Evolutionary conservation across 2,329 filamentous ascomycete species (phyloP), one percentile per base, ranked within the genome.

Genomic region (Aspergillus sp.): DNA sequence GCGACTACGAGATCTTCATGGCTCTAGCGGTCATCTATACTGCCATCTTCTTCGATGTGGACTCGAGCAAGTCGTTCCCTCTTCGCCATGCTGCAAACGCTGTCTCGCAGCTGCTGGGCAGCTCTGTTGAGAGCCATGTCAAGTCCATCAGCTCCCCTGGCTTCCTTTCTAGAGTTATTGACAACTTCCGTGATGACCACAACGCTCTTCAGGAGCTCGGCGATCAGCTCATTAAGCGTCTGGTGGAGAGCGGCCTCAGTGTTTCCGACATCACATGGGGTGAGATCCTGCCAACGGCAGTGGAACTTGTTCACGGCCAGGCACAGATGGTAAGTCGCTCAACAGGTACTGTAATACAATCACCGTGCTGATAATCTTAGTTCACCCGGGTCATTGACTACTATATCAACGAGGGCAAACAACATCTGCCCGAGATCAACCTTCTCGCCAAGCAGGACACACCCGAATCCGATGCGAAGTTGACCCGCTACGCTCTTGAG

Each of bases 341-440:
- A 75, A 49, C 77, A 30, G 22, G 50, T 45, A 63, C 17, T 34
- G 23, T 6, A 31, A 15, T 17, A 15, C 5, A 1, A 13, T n/a
- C 0, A 9, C 17, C 28, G 9, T 46, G 45, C 56, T 64, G n/a
- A 64, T 25, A 52, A 41, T 25, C 7, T 13, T 54, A 88, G 82
- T 92, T 93, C 71, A 86, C 89, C 1, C 89, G 91, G 77, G 83
- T 89, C 2, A 80, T 92, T 19, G 90, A 93, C 72, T 92, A 86
- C 77, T 93, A 90, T 71, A 82, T 93, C 5, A 84, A 85, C 0
- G 79, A 84, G 34, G 85, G 86, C 67, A 76, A 80, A 58, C 67
- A 79, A 13, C 81, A 92, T 69, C 75, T 90, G 0, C 79, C 84
- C 0, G 85, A 87, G 48, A 82, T 93, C 58, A 83, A 89, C 66